phyloP scores from a whole-genome alignment of 2,329 filamentous ascomycete genomes.

The Geosmithia morbida region DNA sequence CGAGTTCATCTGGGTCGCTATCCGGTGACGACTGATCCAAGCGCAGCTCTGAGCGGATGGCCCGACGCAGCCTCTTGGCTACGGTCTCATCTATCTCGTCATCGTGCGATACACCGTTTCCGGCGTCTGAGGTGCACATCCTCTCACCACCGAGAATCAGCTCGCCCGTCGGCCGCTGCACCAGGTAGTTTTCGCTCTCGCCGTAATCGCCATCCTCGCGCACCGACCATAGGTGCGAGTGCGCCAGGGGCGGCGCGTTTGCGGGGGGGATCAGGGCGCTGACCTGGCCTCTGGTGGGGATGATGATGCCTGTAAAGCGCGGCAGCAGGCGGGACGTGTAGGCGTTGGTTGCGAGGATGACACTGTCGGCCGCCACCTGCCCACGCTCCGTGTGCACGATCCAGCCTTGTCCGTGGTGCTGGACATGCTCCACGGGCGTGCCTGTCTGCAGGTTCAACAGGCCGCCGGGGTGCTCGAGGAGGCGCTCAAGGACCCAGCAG shows the following conservation, averaged over 20 bases:
- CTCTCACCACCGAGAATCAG: conserved; percentile 62
- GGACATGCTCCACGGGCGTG: conserved; percentile 45
- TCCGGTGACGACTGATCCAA: conserved; percentile 13
- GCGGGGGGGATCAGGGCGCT: conserved; percentile 46
- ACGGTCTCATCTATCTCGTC: conserved; percentile 39
- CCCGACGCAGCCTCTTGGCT: conserved; percentile 36
- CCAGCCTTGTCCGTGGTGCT: conserved; percentile 30
- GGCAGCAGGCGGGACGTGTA: conserved; percentile 70
- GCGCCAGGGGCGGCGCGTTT: conserved; percentile 23
- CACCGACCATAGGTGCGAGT: conserved; percentile 50
- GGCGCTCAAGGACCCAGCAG: conserved; percentile 49
- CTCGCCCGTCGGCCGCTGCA: conserved; percentile 48
- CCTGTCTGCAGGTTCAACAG: conserved; percentile 60
- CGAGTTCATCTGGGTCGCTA: conserved; percentile 26
- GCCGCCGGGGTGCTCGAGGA: conserved; percentile 23
- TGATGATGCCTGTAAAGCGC: conserved; percentile 52
- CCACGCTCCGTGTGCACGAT: conserved; percentile 53
- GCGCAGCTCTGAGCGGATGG: conserved; percentile 26
- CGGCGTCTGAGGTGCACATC: conserved; percentile 29
- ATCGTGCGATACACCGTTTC: conserved; percentile 44
- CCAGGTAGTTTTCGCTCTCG: conserved; percentile 55
- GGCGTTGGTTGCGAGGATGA: conserved; percentile 71
- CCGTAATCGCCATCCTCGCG: conserved; percentile 8
- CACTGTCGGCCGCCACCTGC: conserved; percentile 41
- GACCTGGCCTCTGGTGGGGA: conserved; percentile 66